Conservation (phyloP, 1,284 basidiomycete genomes). For the Chondrostereum purpureum region DNA sequence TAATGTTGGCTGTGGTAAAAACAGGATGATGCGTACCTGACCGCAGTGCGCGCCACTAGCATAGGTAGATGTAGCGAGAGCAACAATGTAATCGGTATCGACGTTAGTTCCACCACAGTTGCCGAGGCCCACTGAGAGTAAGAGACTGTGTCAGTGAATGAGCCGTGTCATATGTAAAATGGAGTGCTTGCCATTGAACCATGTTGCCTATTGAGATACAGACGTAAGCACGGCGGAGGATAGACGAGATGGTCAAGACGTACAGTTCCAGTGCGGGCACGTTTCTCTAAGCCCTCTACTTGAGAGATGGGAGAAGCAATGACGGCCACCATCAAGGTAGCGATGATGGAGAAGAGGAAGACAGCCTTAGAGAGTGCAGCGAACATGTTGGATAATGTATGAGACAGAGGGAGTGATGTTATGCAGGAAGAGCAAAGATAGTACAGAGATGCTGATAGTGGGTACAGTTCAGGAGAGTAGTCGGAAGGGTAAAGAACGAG, state of each 20-base stretch:
- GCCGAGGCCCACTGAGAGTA: constrained; percentile 28
- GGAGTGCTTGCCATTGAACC: not conserved
- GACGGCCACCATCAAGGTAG: not conserved
- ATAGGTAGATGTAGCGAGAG: constrained; percentile 27
- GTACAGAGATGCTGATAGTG: no score
- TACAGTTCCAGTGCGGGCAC: not conserved
- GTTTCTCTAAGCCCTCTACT: not conserved
- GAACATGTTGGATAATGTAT: not conserved
- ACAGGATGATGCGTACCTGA: constrained; percentile 19
- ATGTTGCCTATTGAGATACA: not conserved
- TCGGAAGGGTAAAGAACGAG: no score
- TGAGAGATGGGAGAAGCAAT: not conserved
- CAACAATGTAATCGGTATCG: constrained; percentile 26
- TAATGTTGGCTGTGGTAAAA: not conserved
- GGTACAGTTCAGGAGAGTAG: no score
- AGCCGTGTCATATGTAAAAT: no score
- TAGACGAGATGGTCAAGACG: not conserved
- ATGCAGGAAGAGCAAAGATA: no score
- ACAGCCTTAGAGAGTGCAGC: not conserved
- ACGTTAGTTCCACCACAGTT: constrained; percentile 28
- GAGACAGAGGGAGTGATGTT: no score
- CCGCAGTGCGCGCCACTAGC: constrained; percentile 27
- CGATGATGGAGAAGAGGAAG: not conserved
- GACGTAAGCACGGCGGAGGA: not conserved
- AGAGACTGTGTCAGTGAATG: no score